These are phyloP conservation scores for Cyphellophora europaea DNA, from an alignment of 2,329 filamentous ascomycete genomes.

Conservation along the genomic window DNA sequence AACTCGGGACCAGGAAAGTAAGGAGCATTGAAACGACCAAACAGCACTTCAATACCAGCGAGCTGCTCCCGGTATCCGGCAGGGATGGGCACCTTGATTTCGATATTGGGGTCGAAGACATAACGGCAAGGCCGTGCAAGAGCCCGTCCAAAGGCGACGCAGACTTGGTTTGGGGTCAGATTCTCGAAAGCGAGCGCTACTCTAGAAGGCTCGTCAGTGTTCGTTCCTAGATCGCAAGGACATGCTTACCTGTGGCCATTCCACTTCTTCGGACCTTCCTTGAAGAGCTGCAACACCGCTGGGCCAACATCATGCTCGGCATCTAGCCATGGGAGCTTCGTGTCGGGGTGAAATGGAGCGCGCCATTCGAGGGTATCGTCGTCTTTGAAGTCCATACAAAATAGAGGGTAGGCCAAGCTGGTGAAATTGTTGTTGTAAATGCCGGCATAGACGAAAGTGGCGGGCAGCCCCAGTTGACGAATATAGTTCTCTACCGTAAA, in stretches of 20 bases:
- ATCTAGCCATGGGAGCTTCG: constrained; percentile 87
- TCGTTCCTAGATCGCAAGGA: neutral
- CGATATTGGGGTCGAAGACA: constrained; percentile 61
- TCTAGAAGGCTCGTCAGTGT: constrained; percentile 30
- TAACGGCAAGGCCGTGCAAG: constrained; percentile 72
- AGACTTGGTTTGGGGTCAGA: constrained; percentile 74
- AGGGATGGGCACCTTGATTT: constrained; percentile 78
- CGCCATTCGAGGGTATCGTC: constrained; percentile 89
- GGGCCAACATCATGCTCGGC: constrained; percentile 94
- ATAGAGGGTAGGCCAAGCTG: constrained; percentile 80
- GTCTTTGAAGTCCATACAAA: constrained; percentile 80
- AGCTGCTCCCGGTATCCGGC: constrained; percentile 83
- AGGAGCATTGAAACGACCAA: constrained; percentile 49
- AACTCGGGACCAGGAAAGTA: constrained; percentile 56
- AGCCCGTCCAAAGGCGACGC: constrained; percentile 67
- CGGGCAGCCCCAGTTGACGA: constrained; percentile 67
- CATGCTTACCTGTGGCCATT: constrained; percentile 54
- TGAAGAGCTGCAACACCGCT: constrained; percentile 86
- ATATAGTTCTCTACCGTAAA: constrained; percentile 89
- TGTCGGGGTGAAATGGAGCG: constrained; percentile 84
- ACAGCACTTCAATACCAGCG: constrained; percentile 51
- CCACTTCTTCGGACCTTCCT: constrained; percentile 83
- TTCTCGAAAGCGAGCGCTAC: constrained; percentile 88
- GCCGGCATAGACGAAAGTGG: constrained; percentile 90
- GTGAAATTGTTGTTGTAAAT: constrained; percentile 99